A percentile compares a stretch with the other conserved stretches of the same genome.
Conservation (phyloP, 1,284 basidiomycete species). For the Exsudoporus floridanus region DNA sequence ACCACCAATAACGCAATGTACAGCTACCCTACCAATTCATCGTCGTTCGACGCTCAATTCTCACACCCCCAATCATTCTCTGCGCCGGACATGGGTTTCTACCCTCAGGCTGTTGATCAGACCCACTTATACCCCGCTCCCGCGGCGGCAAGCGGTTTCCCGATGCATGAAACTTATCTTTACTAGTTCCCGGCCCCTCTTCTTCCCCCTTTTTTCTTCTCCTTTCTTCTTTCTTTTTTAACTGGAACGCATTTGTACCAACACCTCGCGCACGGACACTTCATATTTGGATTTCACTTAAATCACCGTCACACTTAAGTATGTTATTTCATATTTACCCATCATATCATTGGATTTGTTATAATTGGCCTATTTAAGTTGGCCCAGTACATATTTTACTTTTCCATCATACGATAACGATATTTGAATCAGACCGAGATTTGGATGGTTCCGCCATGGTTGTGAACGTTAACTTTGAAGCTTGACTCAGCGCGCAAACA, state of each 20-base stretch:
- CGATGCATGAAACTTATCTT: neutral
- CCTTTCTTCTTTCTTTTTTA: neutral
- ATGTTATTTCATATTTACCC: constrained; percentile 1
- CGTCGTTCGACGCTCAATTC: neutral
- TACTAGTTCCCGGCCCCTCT: neutral
- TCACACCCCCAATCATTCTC: neutral
- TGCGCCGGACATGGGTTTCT: neutral
- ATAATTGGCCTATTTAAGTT: too few species aligned
- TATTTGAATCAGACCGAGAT: neutral
- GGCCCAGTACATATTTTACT: neutral
- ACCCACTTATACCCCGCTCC: neutral
- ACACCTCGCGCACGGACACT: neutral
- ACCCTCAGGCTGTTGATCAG: neutral
- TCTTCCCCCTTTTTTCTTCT: too few species aligned
- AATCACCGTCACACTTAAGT: neutral
- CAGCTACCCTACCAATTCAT: neutral
- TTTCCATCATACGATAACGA: neutral
- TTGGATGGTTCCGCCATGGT: neutral
- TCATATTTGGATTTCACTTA: neutral
- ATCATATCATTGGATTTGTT: neutral
- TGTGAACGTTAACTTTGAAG: neutral
- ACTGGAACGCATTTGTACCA: neutral
- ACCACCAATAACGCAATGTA: neutral
- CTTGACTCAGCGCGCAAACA: too few species aligned
- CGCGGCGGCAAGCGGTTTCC: neutral